Evolutionary conservation across 805 yeast species (phyloP).

Genomic region (Spathaspora girioi): DNA sequence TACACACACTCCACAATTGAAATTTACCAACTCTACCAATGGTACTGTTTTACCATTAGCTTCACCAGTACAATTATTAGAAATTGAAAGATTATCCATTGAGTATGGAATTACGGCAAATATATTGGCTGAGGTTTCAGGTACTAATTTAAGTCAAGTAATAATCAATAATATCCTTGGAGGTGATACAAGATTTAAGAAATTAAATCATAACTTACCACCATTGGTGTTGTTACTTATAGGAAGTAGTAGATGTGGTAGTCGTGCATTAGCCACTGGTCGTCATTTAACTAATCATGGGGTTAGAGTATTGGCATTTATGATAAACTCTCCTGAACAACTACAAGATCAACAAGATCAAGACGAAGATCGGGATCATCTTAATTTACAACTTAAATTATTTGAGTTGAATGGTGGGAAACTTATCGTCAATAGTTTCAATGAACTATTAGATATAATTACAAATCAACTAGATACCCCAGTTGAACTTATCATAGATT

Average conservation of each 20-base stretch:
- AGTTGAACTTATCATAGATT: conserved; percentile 76
- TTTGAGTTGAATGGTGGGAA: conserved; percentile 71
- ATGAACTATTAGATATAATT: conserved; percentile 32
- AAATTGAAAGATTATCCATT: conserved; percentile 59
- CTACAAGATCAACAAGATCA: conserved; percentile 25
- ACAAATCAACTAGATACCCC: conserved; percentile 60
- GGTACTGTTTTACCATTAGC: conserved; percentile 51
- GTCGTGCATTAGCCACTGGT: conserved; percentile 73
- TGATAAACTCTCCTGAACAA: conserved; percentile 14
- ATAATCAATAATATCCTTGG: conserved; percentile 59
- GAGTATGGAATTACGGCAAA: conserved; percentile 52
- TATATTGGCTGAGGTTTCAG: conserved; percentile 60
- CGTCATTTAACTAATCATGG: conserved; percentile 76
- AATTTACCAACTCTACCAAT: conserved; percentile 16
- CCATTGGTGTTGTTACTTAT: conserved; percentile 70
- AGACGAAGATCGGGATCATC: conserved; percentile 30
- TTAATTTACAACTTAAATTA: conserved; percentile 49
- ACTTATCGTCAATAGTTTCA: conserved; percentile 32
- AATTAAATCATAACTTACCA: conserved; percentile 69
- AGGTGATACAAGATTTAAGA: conserved; percentile 58
- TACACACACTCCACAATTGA: conserved; percentile 10
- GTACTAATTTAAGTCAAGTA: conserved; percentile 59
- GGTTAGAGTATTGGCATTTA: conserved; percentile 59
- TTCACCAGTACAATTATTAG: conserved; percentile 75
- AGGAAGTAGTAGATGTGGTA: conserved; percentile 75